Evolutionary conservation across 2,329 filamentous ascomycete genomes (phyloP).

Genomic region (Ophiosphaerella narmari): DNA sequence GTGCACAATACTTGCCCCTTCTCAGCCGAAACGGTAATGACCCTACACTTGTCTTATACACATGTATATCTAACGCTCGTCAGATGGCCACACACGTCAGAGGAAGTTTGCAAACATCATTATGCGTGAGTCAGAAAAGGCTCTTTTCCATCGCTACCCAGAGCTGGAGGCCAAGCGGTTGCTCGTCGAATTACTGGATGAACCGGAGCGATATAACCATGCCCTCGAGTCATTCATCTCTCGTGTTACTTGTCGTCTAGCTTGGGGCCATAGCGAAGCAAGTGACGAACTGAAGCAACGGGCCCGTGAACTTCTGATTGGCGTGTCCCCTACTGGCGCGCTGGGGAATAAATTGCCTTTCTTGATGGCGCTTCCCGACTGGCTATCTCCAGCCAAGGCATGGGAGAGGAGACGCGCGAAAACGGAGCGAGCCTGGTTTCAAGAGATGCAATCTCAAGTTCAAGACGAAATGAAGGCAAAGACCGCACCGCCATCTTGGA

Average conservation of each 20-base stretch:
- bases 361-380: conserved; percentile 52
- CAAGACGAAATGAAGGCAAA: conserved; percentile 40
- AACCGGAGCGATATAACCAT: conserved; percentile 51
- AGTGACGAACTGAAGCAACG: conserved; percentile 54
- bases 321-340: conserved; percentile 53
- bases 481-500: conserved; percentile 48
- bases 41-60: background rate
- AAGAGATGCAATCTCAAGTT: conserved; percentile 51
- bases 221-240: conserved; percentile 52
- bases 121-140: conserved; percentile 51
- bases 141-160: conserved; percentile 49
- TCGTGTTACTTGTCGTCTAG: conserved; percentile 53
- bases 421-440: conserved; percentile 51
- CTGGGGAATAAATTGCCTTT: conserved; percentile 53
- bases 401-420: conserved; percentile 51
- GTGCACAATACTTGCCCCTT: conserved; percentile 52
- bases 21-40: conserved; percentile 50
- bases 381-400: conserved; percentile 49
- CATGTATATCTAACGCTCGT: conserved; percentile 16
- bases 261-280: conserved; percentile 52
- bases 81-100: conserved; percentile 50
- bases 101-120: conserved; percentile 53
- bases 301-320: conserved; percentile 52
- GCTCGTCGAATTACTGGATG: conserved; percentile 50
- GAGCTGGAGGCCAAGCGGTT: conserved; percentile 53